A percentile compares a stretch with the other conserved stretches of the same genome.
Conservation (phyloP, 345 rosid species). For the Hibiscus trionum region DNA sequence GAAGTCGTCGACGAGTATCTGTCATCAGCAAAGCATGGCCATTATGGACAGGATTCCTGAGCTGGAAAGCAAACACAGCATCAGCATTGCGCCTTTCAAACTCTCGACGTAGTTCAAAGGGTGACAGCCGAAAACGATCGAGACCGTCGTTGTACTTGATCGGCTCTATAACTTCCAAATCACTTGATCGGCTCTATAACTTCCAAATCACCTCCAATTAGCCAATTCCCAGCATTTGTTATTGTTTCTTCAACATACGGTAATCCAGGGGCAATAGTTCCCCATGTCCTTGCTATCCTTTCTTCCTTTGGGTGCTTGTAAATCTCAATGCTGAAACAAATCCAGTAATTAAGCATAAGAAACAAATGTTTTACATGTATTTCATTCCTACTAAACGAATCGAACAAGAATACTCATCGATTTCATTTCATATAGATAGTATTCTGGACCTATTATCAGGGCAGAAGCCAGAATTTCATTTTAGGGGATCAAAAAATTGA, state of each 20-base stretch:
- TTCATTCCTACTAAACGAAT: too few species aligned
- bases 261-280: slow-evolving; percentile 85
- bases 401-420: too few species aligned
- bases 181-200: slow-evolving; percentile 88
- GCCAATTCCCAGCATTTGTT: slow-evolving; percentile 75
- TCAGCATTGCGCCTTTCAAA: slow-evolving; percentile 77
- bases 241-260: slow-evolving; percentile 83
- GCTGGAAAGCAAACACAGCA: slow-evolving; percentile 98
- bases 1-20: slow-evolving; percentile 84
- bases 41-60: slow-evolving; percentile 95
- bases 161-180: slow-evolving; percentile 81
- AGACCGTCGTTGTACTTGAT: slow-evolving; percentile 86
- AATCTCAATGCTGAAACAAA: slow-evolving; percentile 66
- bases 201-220: slow-evolving; percentile 91
- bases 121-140: slow-evolving; percentile 82
- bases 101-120: slow-evolving; percentile 73
- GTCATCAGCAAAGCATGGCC: slow-evolving; percentile 97
- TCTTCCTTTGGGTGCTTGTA: slow-evolving; percentile 98
- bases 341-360: slow-evolving; percentile 7
- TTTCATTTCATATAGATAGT: too few species aligned
- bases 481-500: too few species aligned
- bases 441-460: too few species aligned
- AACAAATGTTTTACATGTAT: not conserved
- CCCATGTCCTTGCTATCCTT: slow-evolving; percentile 95
- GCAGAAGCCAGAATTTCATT: too few species aligned